Evolutionary conservation across 2,329 filamentous ascomycete genomes (phyloP).

Genomic region (Scytalidium lignicola): DNA sequence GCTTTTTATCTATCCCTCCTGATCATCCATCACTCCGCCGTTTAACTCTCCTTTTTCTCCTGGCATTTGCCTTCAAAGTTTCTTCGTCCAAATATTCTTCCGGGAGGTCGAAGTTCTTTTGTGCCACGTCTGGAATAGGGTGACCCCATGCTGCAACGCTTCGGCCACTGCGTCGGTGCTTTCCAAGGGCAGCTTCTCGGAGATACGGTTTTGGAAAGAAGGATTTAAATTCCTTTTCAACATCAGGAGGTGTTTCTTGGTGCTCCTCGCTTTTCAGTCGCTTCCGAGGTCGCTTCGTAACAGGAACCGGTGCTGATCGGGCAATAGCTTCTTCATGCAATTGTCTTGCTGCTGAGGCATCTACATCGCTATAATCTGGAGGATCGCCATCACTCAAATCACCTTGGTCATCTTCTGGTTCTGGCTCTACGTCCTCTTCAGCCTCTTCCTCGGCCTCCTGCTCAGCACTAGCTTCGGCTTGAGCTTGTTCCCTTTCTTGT

Average conservation of each 20-base stretch:
- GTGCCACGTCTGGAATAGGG: conserved; percentile 66
- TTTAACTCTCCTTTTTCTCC: conserved; percentile 49
- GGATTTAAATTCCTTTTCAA: conserved; percentile 66
- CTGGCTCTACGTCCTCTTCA: not conserved
- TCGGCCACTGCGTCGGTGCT: conserved; percentile 62
- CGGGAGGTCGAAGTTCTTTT: conserved; percentile 71
- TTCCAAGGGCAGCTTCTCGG: conserved; percentile 73
- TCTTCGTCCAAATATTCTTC: conserved; percentile 43
- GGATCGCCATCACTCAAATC: conserved; percentile 43
- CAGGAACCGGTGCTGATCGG: conserved; percentile 17
- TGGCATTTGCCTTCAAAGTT: conserved; percentile 51
- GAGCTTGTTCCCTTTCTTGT: conserved; percentile 64
- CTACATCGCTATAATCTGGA: conserved; percentile 64
- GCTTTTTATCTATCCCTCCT: conserved; percentile 5
- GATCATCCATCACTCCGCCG: conserved; percentile 3
- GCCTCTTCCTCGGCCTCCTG: conserved; percentile 20
- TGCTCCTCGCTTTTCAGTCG: conserved; percentile 28
- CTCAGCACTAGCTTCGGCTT: conserved; percentile 41
- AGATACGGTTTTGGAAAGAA: conserved; percentile 72
- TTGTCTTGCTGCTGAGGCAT: conserved; percentile 68
- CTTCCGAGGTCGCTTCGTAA: conserved; percentile 21
- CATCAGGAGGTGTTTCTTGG: conserved; percentile 21
- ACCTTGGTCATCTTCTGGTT: conserved; percentile 17
- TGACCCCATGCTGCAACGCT: conserved; percentile 77
- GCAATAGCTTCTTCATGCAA: conserved; percentile 46